phyloP scores from a whole-genome alignment of 1,284 basidiomycete species.

The Rhodotorula mucilaginosa region DNA sequence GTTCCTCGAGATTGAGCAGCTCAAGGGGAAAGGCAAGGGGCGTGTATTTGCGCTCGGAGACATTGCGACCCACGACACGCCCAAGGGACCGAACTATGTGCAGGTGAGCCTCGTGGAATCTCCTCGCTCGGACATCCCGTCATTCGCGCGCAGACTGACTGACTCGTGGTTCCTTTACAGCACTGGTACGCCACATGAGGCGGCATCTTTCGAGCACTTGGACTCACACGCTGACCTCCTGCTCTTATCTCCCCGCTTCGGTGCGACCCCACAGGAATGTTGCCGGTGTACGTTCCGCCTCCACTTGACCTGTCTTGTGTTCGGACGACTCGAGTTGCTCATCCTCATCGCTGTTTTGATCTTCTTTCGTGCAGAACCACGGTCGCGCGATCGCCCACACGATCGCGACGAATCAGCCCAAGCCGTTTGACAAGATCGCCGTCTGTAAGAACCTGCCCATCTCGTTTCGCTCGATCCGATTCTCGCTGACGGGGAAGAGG shows the following conservation, averaged over 20 bases:
- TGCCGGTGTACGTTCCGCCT: background rate
- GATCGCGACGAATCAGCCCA: slow-evolving; percentile 57
- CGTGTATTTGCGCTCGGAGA: slow-evolving; percentile 85
- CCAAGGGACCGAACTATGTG: slow-evolving; percentile 60
- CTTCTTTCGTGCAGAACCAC: slow-evolving; percentile 58
- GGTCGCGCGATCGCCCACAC: slow-evolving; percentile 77
- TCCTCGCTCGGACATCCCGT: too few relatives aligned
- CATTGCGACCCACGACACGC: slow-evolving; percentile 60
- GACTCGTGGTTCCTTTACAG: background rate
- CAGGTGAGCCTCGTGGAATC: slow-evolving; percentile 59
- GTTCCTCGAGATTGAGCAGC: slow-evolving; percentile 61
- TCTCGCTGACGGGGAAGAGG: too few relatives aligned
- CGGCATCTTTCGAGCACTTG: too few relatives aligned
- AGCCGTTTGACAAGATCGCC: slow-evolving; percentile 70
- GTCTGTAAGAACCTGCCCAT: slow-evolving; percentile 26
- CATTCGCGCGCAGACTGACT: background rate
- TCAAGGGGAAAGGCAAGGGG: slow-evolving; percentile 48
- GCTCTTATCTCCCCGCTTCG: background rate
- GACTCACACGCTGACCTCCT: too few relatives aligned
- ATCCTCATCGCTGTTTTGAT: too few relatives aligned
- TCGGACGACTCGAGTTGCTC: background rate
- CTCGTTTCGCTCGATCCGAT: too few relatives aligned
- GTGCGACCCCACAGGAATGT: background rate
- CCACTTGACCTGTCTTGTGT: background rate
- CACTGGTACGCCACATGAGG: background rate